phyloP scores from a whole-genome alignment of 176 grass and related monocot genomes.

The Carex kokanica region DNA sequence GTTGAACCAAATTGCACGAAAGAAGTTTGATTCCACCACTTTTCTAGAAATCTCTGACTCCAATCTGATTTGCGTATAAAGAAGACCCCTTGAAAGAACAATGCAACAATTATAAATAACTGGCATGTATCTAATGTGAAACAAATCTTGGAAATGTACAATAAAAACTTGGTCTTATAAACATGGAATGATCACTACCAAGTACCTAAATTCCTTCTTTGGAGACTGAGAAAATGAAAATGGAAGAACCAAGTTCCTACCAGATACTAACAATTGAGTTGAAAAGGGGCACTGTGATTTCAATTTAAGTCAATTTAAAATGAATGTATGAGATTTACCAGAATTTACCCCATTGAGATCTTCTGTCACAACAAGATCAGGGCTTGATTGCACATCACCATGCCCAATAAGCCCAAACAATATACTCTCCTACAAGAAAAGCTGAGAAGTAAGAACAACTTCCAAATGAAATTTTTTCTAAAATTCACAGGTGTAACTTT shows the following conservation, averaged over 20 bases:
- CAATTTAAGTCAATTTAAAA: background rate
- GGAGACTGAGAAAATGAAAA: background rate
- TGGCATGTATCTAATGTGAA: too few relatives aligned
- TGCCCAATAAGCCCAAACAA: conserved; percentile 54
- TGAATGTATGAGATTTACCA: conserved; percentile 31
- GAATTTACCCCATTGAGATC: conserved; percentile 80
- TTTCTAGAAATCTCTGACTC: conserved; percentile 56
- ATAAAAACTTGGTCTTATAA: background rate
- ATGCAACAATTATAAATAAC: too few relatives aligned
- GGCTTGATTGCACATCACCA: conserved; percentile 38
- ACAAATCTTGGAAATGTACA: too few relatives aligned
- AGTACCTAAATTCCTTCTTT: background rate
- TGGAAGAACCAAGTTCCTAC: background rate
- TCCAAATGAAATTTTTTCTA: background rate
- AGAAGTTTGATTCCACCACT: conserved; percentile 85
- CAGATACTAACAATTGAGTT: background rate
- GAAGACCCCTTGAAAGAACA: conserved; percentile 78
- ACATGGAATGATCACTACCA: background rate
- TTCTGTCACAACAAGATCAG: conserved; percentile 70
- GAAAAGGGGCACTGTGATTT: background rate
- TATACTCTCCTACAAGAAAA: conserved; percentile 55
- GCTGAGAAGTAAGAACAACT: background rate
- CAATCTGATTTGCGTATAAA: conserved; percentile 71
- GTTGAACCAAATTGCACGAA: conserved; percentile 70
- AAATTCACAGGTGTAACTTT: background rate